Percentiles rank a stretch among this genome's conserved stretches.
phyloP scores from a whole-genome alignment of 108 stramenopile species.

The Nitzschia palea region DNA sequence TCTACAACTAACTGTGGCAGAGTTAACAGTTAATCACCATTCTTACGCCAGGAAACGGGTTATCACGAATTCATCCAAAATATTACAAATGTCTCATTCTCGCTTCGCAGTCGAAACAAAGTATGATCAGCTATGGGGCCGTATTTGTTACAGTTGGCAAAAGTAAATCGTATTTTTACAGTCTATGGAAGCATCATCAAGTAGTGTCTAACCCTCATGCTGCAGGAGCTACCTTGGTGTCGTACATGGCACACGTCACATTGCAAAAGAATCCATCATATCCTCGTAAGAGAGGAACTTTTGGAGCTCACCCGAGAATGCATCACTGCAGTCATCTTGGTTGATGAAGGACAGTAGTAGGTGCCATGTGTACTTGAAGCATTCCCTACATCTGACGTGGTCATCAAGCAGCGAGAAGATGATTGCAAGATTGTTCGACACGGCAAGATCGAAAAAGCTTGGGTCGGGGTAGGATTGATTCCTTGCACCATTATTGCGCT shows the following conservation, averaged over 20 bases:
- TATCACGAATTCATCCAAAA: too few relatives aligned
- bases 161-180: too few relatives aligned
- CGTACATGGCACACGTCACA: neutral
- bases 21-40: too few relatives aligned
- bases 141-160: too few relatives aligned
- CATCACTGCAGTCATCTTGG: neutral
- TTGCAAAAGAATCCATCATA: constrained; percentile 15
- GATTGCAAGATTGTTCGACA: constrained; percentile 2
- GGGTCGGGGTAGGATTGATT: neutral
- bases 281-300: neutral
- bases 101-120: too few relatives aligned
- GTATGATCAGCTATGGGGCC: too few relatives aligned
- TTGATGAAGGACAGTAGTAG: neutral
- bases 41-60: too few relatives aligned
- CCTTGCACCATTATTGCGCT: neutral
- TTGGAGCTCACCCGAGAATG: neutral
- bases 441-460: constrained; percentile 1
- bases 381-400: neutral
- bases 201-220: too few relatives aligned
- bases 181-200: too few relatives aligned
- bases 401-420: neutral
- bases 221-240: neutral
- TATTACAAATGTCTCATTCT: too few relatives aligned
- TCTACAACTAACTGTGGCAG: too few relatives aligned
- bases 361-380: neutral